Evolutionary conservation across 179 eudicot species (phyloP), one percentile per base, ranked within the genome.

Genomic region (Sideroxylon spinosum): DNA sequence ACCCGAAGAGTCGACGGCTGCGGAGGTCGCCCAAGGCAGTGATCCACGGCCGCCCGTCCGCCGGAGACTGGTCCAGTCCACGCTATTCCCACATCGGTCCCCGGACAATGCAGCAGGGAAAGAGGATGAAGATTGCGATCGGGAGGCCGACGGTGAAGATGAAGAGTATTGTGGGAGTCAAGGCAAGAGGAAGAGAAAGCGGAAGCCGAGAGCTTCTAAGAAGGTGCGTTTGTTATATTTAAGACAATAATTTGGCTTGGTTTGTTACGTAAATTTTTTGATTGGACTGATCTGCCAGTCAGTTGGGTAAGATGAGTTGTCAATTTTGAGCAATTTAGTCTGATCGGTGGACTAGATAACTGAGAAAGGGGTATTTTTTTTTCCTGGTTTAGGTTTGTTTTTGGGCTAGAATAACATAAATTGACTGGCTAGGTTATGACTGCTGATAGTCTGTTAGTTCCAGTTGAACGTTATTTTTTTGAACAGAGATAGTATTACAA

Each of bases 21-120:
- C 26, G 28, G 46, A 63, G 46, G 29, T 64, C 20, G 65, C 17
- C 70, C 69, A 49, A 57, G 81, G 46, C 55, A 82, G 57, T 71
- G 79, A 81, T 78, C 77, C 71, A 0, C 83, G 37, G 52, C 78
- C 82, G 71, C 80, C 83, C 52, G 78, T 81, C 37, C 90, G 90
- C 66, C 85, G 92, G 78, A 81, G 89, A 20, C 79, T 91, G 29
- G 83, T 89, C 52, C 95, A 91, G 76, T 84, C 91, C 73, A 91
- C 89, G 32, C 62, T 91, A 56, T 91, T 91, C 70, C 90, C 91
- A 16, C 85, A 77, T 4, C 86, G 81, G 50, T 76, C 90, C 25
- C 89, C 74, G 25, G 88, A 73, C 25, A 37, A 66, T 56, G 83
- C 46, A 76, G 49, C 56, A 52, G 80, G 49, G 78, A 82, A 73